These are phyloP conservation scores for Mediolabrus comicus DNA, from an alignment of 108 stramenopile species.

Conservation along the genomic window DNA sequence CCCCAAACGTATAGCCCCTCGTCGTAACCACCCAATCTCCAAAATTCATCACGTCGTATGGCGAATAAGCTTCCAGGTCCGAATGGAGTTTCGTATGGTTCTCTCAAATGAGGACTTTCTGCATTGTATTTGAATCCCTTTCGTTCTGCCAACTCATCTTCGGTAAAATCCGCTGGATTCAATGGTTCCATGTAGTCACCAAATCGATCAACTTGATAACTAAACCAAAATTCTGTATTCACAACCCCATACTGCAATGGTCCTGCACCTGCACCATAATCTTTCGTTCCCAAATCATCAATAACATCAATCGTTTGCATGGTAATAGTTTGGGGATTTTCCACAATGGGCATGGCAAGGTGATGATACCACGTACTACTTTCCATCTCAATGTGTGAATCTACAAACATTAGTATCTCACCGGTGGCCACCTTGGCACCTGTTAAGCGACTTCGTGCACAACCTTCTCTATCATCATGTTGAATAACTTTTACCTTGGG, in stretches of 20 bases:
- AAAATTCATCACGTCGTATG: constrained; percentile 54
- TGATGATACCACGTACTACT: constrained; percentile 49
- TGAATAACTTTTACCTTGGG: constrained; percentile 49
- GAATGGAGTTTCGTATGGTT: constrained; percentile 53
- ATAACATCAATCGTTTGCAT: constrained; percentile 56
- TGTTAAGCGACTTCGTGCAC: constrained; percentile 44
- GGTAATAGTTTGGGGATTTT: constrained; percentile 50
- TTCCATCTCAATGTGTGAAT: constrained; percentile 53
- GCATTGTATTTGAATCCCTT: constrained; percentile 27
- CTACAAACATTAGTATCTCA: constrained; percentile 50
- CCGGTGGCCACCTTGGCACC: constrained; percentile 41
- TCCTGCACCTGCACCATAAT: constrained; percentile 31
- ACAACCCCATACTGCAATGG: constrained; percentile 44
- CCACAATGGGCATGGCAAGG: constrained; percentile 42
- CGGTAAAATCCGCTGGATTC: constrained; percentile 15
- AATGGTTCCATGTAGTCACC: constrained; percentile 38
- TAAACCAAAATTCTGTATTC: constrained; percentile 42
- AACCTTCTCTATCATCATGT: constrained; percentile 44
- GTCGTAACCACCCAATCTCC: constrained; percentile 57
- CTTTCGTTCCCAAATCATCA: constrained; percentile 42
- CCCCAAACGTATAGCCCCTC: constrained; percentile 55
- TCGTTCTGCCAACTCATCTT: constrained; percentile 26
- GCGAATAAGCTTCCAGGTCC: constrained; percentile 57
- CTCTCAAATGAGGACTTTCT: constrained; percentile 25
- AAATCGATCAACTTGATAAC: constrained; percentile 41